Evolutionary conservation across 2,329 filamentous ascomycete species (phyloP).

Genomic region (Sclerotiophoma versabilis): DNA sequence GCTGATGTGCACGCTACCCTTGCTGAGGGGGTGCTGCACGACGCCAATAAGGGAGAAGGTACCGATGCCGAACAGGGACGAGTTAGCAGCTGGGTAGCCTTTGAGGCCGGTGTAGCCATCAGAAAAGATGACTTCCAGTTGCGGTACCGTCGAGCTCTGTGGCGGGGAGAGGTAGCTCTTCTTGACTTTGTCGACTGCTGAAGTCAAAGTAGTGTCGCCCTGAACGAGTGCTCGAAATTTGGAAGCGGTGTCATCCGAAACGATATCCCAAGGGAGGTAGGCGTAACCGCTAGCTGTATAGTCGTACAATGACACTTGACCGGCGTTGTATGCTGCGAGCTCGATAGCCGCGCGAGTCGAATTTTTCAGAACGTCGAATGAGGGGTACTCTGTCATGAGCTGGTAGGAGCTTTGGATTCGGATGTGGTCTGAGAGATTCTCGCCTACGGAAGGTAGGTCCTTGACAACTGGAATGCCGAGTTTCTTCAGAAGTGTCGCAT

Average conservation of each 20-base stretch:
- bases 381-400: constrained; percentile 31
- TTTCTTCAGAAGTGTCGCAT: constrained; percentile 21
- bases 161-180: constrained; percentile 46
- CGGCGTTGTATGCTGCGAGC: constrained; percentile 47
- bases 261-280: constrained; percentile 54
- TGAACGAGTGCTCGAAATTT: constrained; percentile 45
- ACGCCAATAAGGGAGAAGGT: constrained; percentile 47
- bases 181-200: constrained; percentile 29
- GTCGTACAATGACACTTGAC: constrained; percentile 49
- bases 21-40: constrained; percentile 45
- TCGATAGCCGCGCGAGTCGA: constrained; percentile 49
- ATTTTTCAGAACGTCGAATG: constrained; percentile 34
- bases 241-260: constrained; percentile 43
- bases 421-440: constrained; percentile 46
- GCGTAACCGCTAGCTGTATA: constrained; percentile 51
- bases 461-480: constrained; percentile 30
- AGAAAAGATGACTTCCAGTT: constrained; percentile 55
- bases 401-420: constrained; percentile 35
- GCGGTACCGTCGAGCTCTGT: constrained; percentile 43
- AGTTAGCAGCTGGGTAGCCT: constrained; percentile 41
- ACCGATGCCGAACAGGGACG: constrained; percentile 32
- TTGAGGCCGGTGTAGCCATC: constrained; percentile 55
- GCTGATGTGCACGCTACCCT: constrained; percentile 35
- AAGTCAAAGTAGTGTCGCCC: constrained; percentile 19
- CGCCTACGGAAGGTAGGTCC: constrained; percentile 33